A percentile compares a stretch with the other conserved stretches of the same genome.
phyloP scores from a whole-genome alignment of 225 moss, liverwort and hornwort genomes.

The Antitrichia curtipendula region DNA sequence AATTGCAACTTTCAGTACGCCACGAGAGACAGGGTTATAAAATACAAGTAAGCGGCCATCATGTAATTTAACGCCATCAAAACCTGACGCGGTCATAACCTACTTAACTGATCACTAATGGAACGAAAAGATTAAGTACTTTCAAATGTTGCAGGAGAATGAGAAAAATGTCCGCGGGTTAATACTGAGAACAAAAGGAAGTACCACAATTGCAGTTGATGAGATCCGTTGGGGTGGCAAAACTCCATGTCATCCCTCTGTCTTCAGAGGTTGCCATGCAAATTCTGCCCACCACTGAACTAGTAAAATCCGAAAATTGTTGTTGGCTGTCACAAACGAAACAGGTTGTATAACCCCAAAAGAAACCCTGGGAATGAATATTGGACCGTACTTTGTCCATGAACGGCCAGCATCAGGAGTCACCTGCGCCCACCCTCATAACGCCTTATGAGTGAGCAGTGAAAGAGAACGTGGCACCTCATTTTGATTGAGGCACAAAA shows the following conservation, averaged over 20 bases:
- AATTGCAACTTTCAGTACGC: conserved; percentile 56
- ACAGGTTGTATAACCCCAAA: conserved; percentile 81
- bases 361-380: conserved; percentile 25
- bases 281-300: conserved; percentile 46
- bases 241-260: conserved; percentile 51
- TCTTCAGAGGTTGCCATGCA: conserved; percentile 67
- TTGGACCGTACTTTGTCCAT: conserved; percentile 84
- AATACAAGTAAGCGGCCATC: conserved; percentile 70
- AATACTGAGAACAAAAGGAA: background rate
- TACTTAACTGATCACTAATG: background rate
- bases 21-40: conserved; percentile 73
- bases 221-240: conserved; percentile 54
- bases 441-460: background rate
- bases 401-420: conserved; percentile 67
- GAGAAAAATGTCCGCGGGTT: background rate
- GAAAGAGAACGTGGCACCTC: background rate
- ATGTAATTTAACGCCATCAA: conserved; percentile 71
- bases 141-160: background rate
- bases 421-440: conserved; percentile 18
- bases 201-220: conserved; percentile 75
- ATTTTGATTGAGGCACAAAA: background rate
- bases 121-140: background rate
- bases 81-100: conserved; percentile 15
- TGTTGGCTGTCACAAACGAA: conserved; percentile 31
- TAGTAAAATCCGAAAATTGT: conserved; percentile 40